Evolutionary conservation across 352 stramenopile species (phyloP), one percentile per base, ranked within the genome.

Genomic region (Globisporangium heterothallicum): DNA sequence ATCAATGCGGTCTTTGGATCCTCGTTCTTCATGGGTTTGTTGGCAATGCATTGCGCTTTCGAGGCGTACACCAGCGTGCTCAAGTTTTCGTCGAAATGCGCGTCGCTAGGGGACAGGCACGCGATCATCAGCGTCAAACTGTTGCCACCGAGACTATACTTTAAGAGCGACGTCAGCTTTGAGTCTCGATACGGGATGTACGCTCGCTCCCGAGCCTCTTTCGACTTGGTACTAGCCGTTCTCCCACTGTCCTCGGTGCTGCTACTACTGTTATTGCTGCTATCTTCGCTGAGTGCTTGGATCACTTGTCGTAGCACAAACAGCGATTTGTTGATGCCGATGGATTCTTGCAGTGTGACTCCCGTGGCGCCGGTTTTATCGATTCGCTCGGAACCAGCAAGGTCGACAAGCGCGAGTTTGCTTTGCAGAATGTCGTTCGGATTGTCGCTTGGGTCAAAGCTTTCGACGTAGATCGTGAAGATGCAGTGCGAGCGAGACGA

Each of bases 261-360:
- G 10, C 14, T 22, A 14, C 35, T 34, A n/a, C 22, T 35, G 8
- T 38, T 21, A 36, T 34, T 56, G 19, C 36, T 57, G 12, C 44
- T 61, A 16, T 78, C 64, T 27, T 79, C 70, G 25, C 70, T 80
- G 2, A 84, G 56, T 16, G 68, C 66, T 22, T 81, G 70, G 36
- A 84, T 81, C 10, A 84, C 73, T 55, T 84, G 68, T 0, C 73
- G 70, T 21, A 84, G 38, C 16, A 81, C 70, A 24, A 81, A 84
- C 6, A 84, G 63, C n/a, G 68, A 79, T 49, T 81, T 78, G 67
- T 84, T 84, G 58, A 84, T 84, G 16, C 71, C 71, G 29, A 84
- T 79, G 1, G 68, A 79, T 44, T 81, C 73, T 49, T 77, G 68
- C 18, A 84, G 55, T 13, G 70, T 81, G 9, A 79, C 53, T 2